A percentile compares a stretch with the other conserved stretches of the same genome.
Conservation (phyloP, 495 filamentous ascomycete genomes). For the Darksidea phi region DNA sequence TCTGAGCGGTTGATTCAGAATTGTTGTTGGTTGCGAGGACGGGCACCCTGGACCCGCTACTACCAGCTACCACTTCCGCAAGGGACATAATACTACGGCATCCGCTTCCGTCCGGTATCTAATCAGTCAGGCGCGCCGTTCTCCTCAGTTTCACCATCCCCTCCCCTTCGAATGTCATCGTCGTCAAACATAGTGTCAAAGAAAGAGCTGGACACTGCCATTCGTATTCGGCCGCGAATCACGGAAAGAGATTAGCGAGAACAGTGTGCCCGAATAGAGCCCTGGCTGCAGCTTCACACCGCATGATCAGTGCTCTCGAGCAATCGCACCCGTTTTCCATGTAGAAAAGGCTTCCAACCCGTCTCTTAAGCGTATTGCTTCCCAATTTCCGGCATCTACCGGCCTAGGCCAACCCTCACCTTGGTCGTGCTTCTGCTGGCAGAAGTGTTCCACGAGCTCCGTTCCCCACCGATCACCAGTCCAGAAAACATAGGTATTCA, state of each 20-base stretch:
- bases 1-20: conserved; percentile 30
- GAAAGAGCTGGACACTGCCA: conserved; percentile 27
- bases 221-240: conserved; percentile 3
- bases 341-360: conserved; percentile 21
- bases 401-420: conserved; percentile 3
- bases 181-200: conserved; percentile 3
- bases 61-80: conserved; percentile 18
- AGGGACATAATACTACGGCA: conserved; percentile 33
- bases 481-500: conserved; percentile 7
- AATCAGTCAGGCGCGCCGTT: conserved; percentile 4
- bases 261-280: conserved; percentile 20
- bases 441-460: conserved; percentile 27
- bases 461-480: conserved; percentile 5
- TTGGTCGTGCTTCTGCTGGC: conserved; percentile 34
- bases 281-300: conserved; percentile 27
- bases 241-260: conserved; percentile 28
- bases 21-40: conserved; percentile 22
- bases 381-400: conserved; percentile 2
- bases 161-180: conserved; percentile 4
- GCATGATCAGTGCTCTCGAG: conserved; percentile 17
- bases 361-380: conserved; percentile 3
- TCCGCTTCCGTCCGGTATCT: conserved; percentile 11
- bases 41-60: conserved; percentile 25
- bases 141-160: conserved; percentile 1
- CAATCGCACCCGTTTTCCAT: conserved; percentile 19